Percentiles rank a stretch among this genome's conserved stretches.
phyloP scores from a whole-genome alignment of 169 alveolate species.

The Eimeria acervulina region DNA sequence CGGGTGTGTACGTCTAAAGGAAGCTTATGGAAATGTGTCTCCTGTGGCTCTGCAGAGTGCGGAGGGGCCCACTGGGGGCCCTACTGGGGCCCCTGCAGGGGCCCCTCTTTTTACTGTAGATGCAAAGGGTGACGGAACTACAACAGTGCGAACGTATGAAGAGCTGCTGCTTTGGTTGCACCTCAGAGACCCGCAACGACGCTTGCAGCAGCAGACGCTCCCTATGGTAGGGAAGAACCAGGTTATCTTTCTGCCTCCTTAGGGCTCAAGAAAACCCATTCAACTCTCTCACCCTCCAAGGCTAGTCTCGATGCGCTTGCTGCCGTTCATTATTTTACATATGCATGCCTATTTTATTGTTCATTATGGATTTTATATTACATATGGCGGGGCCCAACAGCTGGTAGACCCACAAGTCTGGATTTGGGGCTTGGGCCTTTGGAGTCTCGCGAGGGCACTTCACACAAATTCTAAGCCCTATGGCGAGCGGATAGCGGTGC shows the following conservation, averaged over 20 bases:
- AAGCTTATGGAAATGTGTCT: not conserved
- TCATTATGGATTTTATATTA: not conserved
- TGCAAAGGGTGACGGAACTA: constrained; percentile 17
- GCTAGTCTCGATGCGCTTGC: not conserved
- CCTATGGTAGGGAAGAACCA: constrained; percentile 67
- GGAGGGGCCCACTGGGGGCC: not conserved
- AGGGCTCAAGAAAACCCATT: not conserved
- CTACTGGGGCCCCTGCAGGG: not conserved
- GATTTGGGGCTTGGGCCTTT: too few species aligned
- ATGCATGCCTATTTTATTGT: not conserved
- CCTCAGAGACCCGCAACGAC: constrained; percentile 21
- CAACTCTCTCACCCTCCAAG: not conserved
- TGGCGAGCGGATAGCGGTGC: not conserved
- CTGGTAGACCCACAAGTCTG: too few species aligned
- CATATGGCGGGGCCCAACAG: not conserved
- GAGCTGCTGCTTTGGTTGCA: constrained; percentile 65
- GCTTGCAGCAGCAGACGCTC: constrained; percentile 70
- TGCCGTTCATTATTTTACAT: not conserved
- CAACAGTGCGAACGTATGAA: constrained; percentile 27
- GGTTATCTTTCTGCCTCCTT: constrained; percentile 52
- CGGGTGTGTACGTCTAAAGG: not conserved
- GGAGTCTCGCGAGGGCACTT: too few species aligned
- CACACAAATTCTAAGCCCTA: not conserved
- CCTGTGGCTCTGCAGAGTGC: not conserved
- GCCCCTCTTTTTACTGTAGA: constrained; percentile 23